Base-by-base conservation (phyloP, 345 rosid genomes). In the Boechera divaricarpa region DNA sequence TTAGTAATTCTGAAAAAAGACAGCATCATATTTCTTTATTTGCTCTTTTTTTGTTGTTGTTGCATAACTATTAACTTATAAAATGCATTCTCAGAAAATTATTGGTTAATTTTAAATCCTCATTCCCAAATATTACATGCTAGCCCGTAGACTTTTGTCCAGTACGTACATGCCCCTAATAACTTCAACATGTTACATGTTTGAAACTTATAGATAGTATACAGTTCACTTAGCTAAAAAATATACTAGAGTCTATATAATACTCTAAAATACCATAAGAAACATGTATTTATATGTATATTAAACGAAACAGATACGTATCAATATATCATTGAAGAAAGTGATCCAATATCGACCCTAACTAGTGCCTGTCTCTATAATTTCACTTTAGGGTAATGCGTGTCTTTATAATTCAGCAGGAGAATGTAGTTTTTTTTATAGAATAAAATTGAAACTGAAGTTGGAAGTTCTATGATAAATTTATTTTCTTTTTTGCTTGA, bases 1-100 rank as follows among this genome's bases (percentile, higher is more conserved):
- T 62, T 77, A 69, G 80, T 69, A 69, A 35, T 21, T 21, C 75
- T 63, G 16, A 24, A 24, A 32, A 33, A 18, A 21, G 75, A 31
- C n/a, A 33, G 44, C 5, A 56, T 33, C 63, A 42, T 63, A 41
- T 73, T 38, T 33, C n/a, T 12, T 35, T 60, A 6, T 56, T 29
- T 33, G 33, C 12, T 4, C 1, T 16, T 33, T 57, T 11, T 57
- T 16, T 48, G 7, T 48, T 16, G 0, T 15, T 28, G 5, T 57
- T 32, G 24, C 4, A 39, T 62, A 39, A 18, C 32, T 62, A 62
- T 39, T 1, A 21, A 24, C 7, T 2, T 41, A 7, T 8, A 6
- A 64, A 64, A 24, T 63, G 9, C n/a, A 42, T 26, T 12, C 28
- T 3, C 51, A 28, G 6, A 15, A 1, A 18, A 39, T 36, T 36